These are phyloP conservation scores for Stereocaulon alpinum DNA, from an alignment of 495 filamentous ascomycete genomes.

Conservation along the genomic window DNA sequence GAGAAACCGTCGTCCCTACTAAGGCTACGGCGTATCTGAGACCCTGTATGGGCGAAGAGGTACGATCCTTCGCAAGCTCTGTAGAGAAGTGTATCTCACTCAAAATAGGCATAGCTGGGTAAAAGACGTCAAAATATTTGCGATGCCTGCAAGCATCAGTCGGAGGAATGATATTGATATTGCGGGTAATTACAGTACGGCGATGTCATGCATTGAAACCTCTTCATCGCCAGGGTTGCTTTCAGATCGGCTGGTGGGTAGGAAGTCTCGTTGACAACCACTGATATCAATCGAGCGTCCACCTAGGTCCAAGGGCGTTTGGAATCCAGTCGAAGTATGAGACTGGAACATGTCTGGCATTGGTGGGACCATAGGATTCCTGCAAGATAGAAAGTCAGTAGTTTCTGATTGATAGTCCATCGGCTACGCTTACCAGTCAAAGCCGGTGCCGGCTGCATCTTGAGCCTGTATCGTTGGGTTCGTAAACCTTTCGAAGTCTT, in stretches of 20 bases:
- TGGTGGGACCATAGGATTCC: background rate
- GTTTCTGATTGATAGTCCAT: background rate
- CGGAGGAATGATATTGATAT: background rate
- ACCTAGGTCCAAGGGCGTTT: background rate
- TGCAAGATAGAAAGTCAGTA: background rate
- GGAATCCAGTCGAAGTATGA: background rate
- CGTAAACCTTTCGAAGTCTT: slow-evolving; percentile 1
- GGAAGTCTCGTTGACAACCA: background rate
- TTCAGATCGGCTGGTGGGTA: background rate
- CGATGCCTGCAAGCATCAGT: background rate
- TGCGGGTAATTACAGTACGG: background rate
- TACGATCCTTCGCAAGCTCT: background rate
- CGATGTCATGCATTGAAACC: background rate
- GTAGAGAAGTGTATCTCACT: background rate
- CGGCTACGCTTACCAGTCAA: background rate
- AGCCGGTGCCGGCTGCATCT: background rate
- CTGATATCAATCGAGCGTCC: background rate
- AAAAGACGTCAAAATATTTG: background rate
- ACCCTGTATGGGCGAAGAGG: slow-evolving; percentile 1
- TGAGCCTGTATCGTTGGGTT: slow-evolving; percentile 1
- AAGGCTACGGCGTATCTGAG: background rate
- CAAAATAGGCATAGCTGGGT: background rate
- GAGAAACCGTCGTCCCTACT: background rate
- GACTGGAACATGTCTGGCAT: background rate
- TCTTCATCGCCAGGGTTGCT: background rate